Base-by-base conservation (phyloP, 345 rosid species). In the Linum lewisii region DNA sequence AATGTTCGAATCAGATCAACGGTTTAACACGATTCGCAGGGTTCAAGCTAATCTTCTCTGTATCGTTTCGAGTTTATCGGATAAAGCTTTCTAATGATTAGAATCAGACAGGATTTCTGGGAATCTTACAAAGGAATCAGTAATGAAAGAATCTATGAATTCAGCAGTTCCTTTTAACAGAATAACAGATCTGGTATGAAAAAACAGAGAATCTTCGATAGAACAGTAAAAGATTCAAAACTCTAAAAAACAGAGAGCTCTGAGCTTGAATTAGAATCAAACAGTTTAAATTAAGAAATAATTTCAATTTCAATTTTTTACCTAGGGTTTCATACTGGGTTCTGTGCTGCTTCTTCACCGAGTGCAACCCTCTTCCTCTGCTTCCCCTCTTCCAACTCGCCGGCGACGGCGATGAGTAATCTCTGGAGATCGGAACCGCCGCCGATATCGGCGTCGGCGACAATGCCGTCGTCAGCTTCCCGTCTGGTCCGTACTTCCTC, bases 371-470 rank as follows among this genome's bases (percentile, higher is more conserved):
- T 52, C 81, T 70, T 15, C 82, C 93, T 72, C 78, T 73, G 19
- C 34, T 29, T 29, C 88, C 91, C 18, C 75, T 77, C 69, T 81
- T 80, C 83, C 84, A 77, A 8, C 78, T 34, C 8, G 83, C 62
- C 47, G 47, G 4, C 47, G 47, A 11, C 47, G 63, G 32, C 34
- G 34, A 29, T 0, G 34, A 29, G 60, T 69, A 70, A 15, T 79
- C 84, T 56, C 84, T 81, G 1, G 79, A n/a, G 71, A 87, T 57
- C 0, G 97, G 99, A 63, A 90, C 72, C 11, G 97, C 84, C 2
- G 96, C 75, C 0, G 99, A 90, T 65, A 93, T 84, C 13, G 97
- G 96, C 96, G 77, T 84, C 13, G 99, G 96, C 15, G 97, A 93
- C 54, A 87, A 69, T 45, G 97, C 72, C 63, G 63, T 44, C 6